These are phyloP conservation scores for Ophiostoma populinum DNA, from an alignment of 2,329 filamentous ascomycete species.

Conservation along the genomic window DNA sequence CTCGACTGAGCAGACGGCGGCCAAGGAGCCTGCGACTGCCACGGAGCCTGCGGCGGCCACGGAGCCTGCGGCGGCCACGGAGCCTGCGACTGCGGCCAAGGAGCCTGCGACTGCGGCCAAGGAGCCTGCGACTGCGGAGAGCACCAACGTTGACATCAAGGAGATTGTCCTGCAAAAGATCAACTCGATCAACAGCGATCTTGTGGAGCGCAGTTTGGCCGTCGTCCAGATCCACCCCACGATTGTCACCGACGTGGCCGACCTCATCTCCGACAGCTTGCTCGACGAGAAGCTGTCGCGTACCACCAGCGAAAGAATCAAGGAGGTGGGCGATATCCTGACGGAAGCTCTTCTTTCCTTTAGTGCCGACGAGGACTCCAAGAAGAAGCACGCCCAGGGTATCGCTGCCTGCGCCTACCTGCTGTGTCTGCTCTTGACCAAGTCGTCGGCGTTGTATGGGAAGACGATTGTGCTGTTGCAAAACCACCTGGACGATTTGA, in stretches of 20 bases:
- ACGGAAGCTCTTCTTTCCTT: slow-evolving; percentile 67
- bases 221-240: slow-evolving; percentile 76
- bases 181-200: slow-evolving; percentile 49
- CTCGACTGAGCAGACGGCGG: too few species aligned
- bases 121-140: slow-evolving; percentile 13
- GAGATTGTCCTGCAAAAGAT: slow-evolving; percentile 70
- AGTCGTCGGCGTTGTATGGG: slow-evolving; percentile 58
- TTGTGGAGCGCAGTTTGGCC: slow-evolving; percentile 83
- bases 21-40: too few species aligned
- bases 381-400: slow-evolving; percentile 42
- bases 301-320: slow-evolving; percentile 21
- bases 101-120: too few species aligned
- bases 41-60: too few species aligned
- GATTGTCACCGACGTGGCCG: slow-evolving; percentile 78
- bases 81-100: not conserved
- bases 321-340: slow-evolving; percentile 67
- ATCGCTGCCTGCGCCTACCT: slow-evolving; percentile 87
- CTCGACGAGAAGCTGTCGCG: slow-evolving; percentile 40
- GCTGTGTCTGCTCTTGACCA: slow-evolving; percentile 71
- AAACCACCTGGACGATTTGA: slow-evolving; percentile 57
- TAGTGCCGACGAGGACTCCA: slow-evolving; percentile 40
- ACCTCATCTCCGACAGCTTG: slow-evolving; percentile 60
- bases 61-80: not conserved
- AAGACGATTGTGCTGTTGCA: slow-evolving; percentile 58
- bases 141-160: slow-evolving; percentile 26